Evolutionary conservation across 2,329 filamentous ascomycete genomes (phyloP), one percentile per base, ranked within the genome.

Genomic region (Penicillium griseofulvum): DNA sequence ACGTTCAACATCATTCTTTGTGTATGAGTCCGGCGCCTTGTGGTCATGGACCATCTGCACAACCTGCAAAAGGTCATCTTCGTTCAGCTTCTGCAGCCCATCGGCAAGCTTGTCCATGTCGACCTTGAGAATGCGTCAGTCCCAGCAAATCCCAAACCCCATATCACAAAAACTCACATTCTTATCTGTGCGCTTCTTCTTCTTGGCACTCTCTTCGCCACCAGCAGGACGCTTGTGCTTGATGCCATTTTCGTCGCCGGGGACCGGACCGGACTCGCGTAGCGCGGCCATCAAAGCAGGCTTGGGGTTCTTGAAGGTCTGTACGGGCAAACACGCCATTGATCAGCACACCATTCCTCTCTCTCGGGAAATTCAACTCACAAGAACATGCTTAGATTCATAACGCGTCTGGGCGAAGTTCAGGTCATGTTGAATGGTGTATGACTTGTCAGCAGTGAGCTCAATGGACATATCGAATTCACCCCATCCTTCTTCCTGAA

Each of bases 1-100:
- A 96, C 91, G 89, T 69, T 99, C 94, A 55, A 97, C 85, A 74
- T 99, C 95, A 67, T 97, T 97, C 79, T 96, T 92, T 47, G 93
- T 96, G 77, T 96, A 97, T 1, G 93, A 97, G 61, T 96, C 91
- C 6, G 90, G 85, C 1, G 85, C 87, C 81, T 97, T 97, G 78
- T 97, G 90, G 77, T 99, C 94, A 74, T 97, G 94, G 59, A 99
- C 93, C 84, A 99, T 88, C 78, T 97, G 93, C 58, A 99, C 95
- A 24, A 97, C 91, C 65, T 94, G 90, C 58, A 99, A 81, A 39
- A 99, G 79, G 68, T 97, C 93, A 64, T 99, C 94, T 78, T 99
- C 94, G 61, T 85, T 84, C 26, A 99, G 85, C 79, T 90, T 91
- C 72, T 93, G 87, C 55, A 99, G 80, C 0, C 88, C 91, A 56